Base-by-base conservation (phyloP, 768 basidiomycete genomes). In the Leucosporidium creatinivorum region DNA sequence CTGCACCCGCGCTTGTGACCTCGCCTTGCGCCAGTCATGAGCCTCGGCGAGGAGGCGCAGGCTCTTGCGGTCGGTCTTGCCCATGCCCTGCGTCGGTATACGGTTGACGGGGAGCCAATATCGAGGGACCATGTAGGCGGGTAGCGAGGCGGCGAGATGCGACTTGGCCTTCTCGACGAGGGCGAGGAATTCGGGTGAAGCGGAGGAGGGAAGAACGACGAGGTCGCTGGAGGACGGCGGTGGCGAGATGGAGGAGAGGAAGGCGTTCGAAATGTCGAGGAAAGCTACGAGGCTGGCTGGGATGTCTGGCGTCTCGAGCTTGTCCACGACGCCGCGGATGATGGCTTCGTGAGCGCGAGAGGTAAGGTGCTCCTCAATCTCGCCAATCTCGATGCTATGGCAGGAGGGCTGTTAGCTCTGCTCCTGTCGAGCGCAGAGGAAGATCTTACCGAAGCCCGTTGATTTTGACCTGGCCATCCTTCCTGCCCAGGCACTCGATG, bases 401-500 rank as follows among this genome's bases (percentile, higher is more conserved):
- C 12, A 30, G 25, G 39, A 19, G 25, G 5, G 4, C 13, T 3
- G 5, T 49, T 25, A n/a, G 18, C 33, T 0, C 0, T 9, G 47
- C 7, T 18, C 25, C 8, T n/a, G 12, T n/a, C n/a, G 12, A 30
- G 17, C 12, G 17, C 1, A 1, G 19, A 5, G 2, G 33, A 25
- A 0, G 36, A 6, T 50, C 69, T 39, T 33, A 68, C 70, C 70
- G 52, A 21, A 72, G 52, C 0, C 70, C 70, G 52, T 72, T 72
- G 25, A 72, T 67, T 56, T 72, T 72, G 59, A 72, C 70, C 62
- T 69, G 67, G 12, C 70, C 70, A 49, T 72, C 70, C 25, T 56
- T 63, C 44, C 70, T 47, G 1, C 70, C 70, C 13, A 72, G 25
- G 26, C 67, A 72, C 60, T 69, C 70, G 39, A 72, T 58, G 44